Percentiles rank a stretch among this genome's conserved stretches.
Conservation (phyloP, 495 filamentous ascomycete genomes). For the Apodospora peruviana region DNA sequence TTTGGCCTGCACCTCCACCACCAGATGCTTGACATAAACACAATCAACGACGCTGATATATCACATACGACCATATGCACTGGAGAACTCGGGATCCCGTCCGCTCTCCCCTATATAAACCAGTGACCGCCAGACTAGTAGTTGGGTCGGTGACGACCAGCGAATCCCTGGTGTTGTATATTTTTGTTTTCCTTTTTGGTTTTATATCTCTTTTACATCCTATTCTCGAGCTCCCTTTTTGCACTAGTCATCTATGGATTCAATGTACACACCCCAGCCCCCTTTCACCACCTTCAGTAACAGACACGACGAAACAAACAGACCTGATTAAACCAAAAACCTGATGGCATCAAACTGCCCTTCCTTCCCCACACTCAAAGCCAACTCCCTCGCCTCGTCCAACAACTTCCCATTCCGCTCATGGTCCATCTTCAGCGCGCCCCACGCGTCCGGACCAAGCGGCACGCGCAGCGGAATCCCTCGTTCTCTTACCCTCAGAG, state of each 20-base stretch:
- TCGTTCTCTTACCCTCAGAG: constrained; percentile 22
- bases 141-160: constrained; percentile 44
- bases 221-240: too few species aligned
- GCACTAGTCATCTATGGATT: too few species aligned
- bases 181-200: too few species aligned
- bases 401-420: constrained; percentile 27
- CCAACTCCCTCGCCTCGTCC: constrained; percentile 30
- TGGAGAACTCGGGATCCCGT: constrained; percentile 42
- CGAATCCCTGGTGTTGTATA: constrained; percentile 24
- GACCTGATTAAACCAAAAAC: not conserved
- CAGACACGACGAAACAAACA: too few species aligned
- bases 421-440: constrained; percentile 27
- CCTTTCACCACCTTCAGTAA: too few species aligned
- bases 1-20: too few species aligned
- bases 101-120: constrained; percentile 45
- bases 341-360: constrained; percentile 10
- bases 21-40: too few species aligned
- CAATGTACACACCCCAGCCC: too few species aligned
- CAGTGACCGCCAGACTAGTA: constrained; percentile 14
- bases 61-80: constrained; percentile 8
- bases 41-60: too few species aligned
- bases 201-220: too few species aligned
- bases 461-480: constrained; percentile 40
- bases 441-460: constrained; percentile 39
- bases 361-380: constrained; percentile 23